A percentile compares a stretch with the other conserved stretches of the same genome.
These are phyloP conservation scores for Epichloe amarillans DNA, from an alignment of 2,329 filamentous ascomycete genomes.

Conservation along the genomic window DNA sequence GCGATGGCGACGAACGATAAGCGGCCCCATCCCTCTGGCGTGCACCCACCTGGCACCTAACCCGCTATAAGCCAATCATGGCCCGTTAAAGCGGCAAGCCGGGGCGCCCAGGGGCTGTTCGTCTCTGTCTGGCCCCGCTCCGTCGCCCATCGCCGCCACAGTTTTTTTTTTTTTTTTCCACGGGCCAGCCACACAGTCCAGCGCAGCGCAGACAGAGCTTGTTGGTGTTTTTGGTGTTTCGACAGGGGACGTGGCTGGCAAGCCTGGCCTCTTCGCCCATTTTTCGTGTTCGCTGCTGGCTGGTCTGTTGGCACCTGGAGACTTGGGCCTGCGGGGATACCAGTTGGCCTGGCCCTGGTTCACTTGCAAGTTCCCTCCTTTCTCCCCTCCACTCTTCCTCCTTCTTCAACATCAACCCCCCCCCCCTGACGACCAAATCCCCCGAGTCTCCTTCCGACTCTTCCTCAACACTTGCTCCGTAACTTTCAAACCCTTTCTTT, in stretches of 20 bases:
- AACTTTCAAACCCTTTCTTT: not conserved
- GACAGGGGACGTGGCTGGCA: not conserved
- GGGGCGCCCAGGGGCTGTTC: conserved; percentile 11
- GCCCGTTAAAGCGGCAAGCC: conserved; percentile 17
- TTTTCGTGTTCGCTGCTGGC: not conserved
- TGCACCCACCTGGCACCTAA: conserved; percentile 4
- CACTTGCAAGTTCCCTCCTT: conserved; percentile 13
- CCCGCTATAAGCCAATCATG: conserved; percentile 22
- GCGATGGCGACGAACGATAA: conserved; percentile 1
- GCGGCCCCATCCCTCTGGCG: conserved; percentile 1
- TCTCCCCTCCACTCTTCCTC: conserved; percentile 21
- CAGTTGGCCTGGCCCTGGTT: not conserved
- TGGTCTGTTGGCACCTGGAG: not conserved
- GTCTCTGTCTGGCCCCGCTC: conserved; percentile 9
- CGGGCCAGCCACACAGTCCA: no score
- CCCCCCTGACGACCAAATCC: conserved; percentile 10
- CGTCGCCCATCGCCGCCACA: not conserved
- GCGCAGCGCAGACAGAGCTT: not conserved
- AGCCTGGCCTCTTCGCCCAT: not conserved
- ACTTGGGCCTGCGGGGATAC: not conserved
- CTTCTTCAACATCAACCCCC: conserved; percentile 17
- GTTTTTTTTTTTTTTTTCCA: not conserved
- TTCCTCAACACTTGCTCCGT: conserved; percentile 9
- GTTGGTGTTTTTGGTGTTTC: not conserved
- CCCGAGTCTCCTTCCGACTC: conserved; percentile 10